A percentile compares a stretch with the other conserved stretches of the same genome.
These are phyloP conservation scores for Marchantia paleacea DNA, from an alignment of 225 moss, liverwort and hornwort genomes.

Conservation along the genomic window DNA sequence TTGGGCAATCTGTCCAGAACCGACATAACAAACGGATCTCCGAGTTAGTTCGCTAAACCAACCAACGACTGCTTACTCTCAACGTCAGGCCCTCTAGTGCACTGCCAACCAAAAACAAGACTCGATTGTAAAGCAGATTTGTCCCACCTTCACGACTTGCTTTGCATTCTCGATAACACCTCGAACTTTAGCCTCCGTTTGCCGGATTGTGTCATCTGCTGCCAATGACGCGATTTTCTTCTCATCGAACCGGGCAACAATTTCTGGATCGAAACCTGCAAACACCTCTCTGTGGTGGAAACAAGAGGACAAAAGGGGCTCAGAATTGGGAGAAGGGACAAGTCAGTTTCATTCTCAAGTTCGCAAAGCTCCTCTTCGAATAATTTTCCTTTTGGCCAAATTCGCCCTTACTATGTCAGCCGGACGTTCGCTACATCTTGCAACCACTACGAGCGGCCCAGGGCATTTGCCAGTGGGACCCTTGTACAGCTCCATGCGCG, in stretches of 20 bases:
- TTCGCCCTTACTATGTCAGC: background rate
- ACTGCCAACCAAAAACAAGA: background rate
- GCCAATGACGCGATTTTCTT: conserved; percentile 58
- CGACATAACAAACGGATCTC: background rate
- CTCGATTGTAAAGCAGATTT: background rate
- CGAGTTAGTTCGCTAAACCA: background rate
- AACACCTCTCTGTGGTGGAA: conserved; percentile 52
- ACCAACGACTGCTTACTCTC: background rate
- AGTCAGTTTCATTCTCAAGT: background rate
- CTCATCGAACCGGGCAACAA: conserved; percentile 67
- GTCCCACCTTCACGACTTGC: conserved; percentile 61
- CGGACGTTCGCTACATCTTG: background rate
- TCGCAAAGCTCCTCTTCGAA: background rate
- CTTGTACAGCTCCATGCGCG: background rate
- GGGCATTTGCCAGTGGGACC: background rate
- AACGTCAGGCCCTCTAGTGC: too few species aligned
- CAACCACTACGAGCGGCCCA: background rate
- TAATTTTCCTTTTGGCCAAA: background rate
- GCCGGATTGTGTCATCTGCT: conserved; percentile 61
- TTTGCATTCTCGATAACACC: conserved; percentile 78
- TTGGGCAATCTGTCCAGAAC: conserved; percentile 53
- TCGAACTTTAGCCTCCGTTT: conserved; percentile 75
- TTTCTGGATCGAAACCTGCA: conserved; percentile 64
- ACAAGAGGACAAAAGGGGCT: conserved; percentile 3
- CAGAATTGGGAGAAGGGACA: background rate